Percentiles rank a stretch among this genome's conserved stretches.
Evolutionary conservation across 805 yeast species (phyloP).

Genomic region (Kluyveromyces wickerhamii): DNA sequence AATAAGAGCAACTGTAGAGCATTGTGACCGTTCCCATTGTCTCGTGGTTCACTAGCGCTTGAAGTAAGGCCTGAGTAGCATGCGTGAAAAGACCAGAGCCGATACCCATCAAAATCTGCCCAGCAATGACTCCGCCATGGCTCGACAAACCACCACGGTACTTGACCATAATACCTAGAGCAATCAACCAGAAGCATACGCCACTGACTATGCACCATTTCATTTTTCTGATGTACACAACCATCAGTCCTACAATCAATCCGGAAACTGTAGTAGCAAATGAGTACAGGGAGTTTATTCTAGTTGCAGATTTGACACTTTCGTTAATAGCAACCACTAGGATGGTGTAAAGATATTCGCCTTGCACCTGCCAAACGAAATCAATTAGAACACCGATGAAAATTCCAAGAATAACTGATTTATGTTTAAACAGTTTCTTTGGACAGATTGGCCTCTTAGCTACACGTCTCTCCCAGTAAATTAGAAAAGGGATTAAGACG

Average conservation of each 20-base stretch:
- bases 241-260: slow-evolving; percentile 46
- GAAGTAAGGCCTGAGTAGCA: slow-evolving; percentile 52
- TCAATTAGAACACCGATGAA: slow-evolving; percentile 53
- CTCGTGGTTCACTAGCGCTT: slow-evolving; percentile 52
- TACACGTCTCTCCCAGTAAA: slow-evolving; percentile 47
- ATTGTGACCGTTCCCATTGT: slow-evolving; percentile 57
- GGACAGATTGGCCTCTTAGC: slow-evolving; percentile 54
- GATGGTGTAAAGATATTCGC: slow-evolving; percentile 56
- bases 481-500: slow-evolving; percentile 44
- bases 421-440: slow-evolving; percentile 43
- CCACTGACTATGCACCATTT: slow-evolving; percentile 59
- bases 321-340: slow-evolving; percentile 51
- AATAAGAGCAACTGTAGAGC: slow-evolving; percentile 47
- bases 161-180: slow-evolving; percentile 51
- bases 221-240: slow-evolving; percentile 41
- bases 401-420: slow-evolving; percentile 37
- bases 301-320: slow-evolving; percentile 51
- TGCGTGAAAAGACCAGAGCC: slow-evolving; percentile 71
- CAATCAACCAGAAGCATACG: slow-evolving; percentile 45
- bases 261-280: slow-evolving; percentile 61
- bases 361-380: slow-evolving; percentile 57
- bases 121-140: slow-evolving; percentile 54
- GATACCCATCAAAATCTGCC: slow-evolving; percentile 55
- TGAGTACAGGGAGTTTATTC: slow-evolving; percentile 54
- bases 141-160: slow-evolving; percentile 45